phyloP scores from a whole-genome alignment of 129 eudicot genomes.

The Oenanthe sinensis region DNA sequence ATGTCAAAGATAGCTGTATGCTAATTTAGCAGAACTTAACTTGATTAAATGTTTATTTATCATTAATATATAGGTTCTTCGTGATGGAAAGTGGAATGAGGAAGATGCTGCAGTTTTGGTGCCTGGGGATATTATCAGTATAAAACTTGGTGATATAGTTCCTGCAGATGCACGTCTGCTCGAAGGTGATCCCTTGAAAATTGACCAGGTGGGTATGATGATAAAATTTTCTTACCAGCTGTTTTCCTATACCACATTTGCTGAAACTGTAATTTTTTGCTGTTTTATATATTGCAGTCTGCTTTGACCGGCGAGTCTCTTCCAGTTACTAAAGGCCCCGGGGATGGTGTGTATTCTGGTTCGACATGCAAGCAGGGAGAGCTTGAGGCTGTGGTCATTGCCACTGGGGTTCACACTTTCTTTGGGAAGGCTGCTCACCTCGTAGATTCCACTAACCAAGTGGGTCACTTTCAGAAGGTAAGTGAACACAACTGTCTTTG shows the following conservation, averaged over 20 bases:
- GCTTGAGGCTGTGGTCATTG: slow-evolving; percentile 87
- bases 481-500: slow-evolving; percentile 13
- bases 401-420: slow-evolving; percentile 97
- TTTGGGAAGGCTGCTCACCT: slow-evolving; percentile 99
- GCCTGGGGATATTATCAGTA: slow-evolving; percentile 89
- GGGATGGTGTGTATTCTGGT: slow-evolving; percentile 95
- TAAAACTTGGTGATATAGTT: slow-evolving; percentile 89
- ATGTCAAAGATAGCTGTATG: background rate
- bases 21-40: background rate
- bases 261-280: slow-evolving; percentile 9
- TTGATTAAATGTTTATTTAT: background rate
- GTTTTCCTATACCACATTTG: background rate
- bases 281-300: slow-evolving; percentile 47
- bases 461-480: slow-evolving; percentile 94
- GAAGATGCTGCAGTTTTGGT: slow-evolving; percentile 85
- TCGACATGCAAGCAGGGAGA: slow-evolving; percentile 99
- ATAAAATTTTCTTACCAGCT: background rate
- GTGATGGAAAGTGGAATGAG: slow-evolving; percentile 92
- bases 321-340: slow-evolving; percentile 96
- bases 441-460: slow-evolving; percentile 93
- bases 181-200: slow-evolving; percentile 94
- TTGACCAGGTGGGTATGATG: slow-evolving; percentile 58
- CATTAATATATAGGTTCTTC: slow-evolving; percentile 45
- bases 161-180: slow-evolving; percentile 98
- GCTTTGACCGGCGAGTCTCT: slow-evolving; percentile 96